Evolutionary conservation across 2,329 filamentous ascomycete genomes (phyloP).

Genomic region (Aureobasidium sp.): DNA sequence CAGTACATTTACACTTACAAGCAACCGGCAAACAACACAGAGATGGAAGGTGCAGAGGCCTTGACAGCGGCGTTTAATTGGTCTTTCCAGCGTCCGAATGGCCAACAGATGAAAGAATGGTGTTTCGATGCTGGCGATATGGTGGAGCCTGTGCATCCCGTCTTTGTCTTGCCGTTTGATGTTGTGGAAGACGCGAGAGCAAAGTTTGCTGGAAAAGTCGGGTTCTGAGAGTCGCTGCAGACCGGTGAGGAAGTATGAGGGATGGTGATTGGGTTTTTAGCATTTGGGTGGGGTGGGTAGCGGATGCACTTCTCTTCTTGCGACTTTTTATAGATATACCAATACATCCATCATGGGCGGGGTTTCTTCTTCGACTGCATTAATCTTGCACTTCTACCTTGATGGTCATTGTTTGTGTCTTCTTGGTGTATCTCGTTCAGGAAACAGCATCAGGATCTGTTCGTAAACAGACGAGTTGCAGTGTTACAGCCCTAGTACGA

Average conservation of each 20-base stretch:
- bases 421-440: background rate
- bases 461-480: background rate
- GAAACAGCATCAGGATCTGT: background rate
- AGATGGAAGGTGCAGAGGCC: conserved; percentile 13
- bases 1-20: conserved; percentile 51
- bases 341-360: no score
- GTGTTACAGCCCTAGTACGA: background rate
- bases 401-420: no score
- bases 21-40: background rate
- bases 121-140: conserved; percentile 64
- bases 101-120: conserved; percentile 40
- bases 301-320: no score
- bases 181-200: conserved; percentile 54
- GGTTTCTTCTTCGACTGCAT: no score
- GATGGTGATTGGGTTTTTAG: no score
- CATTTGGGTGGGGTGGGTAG: no score
- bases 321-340: no score
- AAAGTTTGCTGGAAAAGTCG: conserved; percentile 42
- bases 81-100: conserved; percentile 39
- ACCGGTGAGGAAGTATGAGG: no score
- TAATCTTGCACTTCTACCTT: no score
- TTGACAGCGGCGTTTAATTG: conserved; percentile 37
- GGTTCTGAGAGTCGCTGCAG: no score
- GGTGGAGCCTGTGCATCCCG: conserved; percentile 64
- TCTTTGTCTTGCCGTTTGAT: conserved; percentile 73